phyloP scores from a whole-genome alignment of 768 basidiomycete genomes.

The Pulveroboletus sp. region DNA sequence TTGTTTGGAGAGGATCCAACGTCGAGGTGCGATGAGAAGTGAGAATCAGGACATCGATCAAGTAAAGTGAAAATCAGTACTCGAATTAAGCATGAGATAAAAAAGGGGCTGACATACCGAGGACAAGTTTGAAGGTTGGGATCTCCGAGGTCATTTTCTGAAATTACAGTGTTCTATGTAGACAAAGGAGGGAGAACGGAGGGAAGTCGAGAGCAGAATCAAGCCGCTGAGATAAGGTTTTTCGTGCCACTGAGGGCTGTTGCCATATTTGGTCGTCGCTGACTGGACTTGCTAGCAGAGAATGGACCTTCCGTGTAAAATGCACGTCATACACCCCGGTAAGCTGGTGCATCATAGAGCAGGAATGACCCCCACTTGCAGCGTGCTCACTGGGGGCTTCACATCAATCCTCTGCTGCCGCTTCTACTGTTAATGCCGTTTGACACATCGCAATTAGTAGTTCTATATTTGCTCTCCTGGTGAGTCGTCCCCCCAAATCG shows the following conservation, averaged over 20 bases:
- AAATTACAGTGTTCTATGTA: conserved; percentile 22
- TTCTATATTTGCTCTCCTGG: background rate
- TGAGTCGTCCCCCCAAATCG: background rate
- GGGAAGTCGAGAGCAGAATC: conserved; percentile 32
- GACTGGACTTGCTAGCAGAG: too few species aligned
- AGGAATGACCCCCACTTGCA: background rate
- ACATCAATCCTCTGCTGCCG: too few species aligned
- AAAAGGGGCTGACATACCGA: conserved; percentile 57
- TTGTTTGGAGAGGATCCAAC: conserved; percentile 3
- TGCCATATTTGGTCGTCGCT: conserved; percentile 23
- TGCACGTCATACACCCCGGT: background rate
- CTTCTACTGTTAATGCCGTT: too few species aligned
- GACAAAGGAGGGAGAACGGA: conserved; percentile 15
- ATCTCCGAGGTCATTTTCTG: conserved; percentile 44
- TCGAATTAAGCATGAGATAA: conserved; percentile 7
- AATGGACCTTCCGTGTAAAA: background rate
- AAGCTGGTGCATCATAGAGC: background rate
- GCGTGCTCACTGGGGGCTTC: background rate
- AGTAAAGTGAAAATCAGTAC: conserved; percentile 29
- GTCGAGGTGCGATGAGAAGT: conserved; percentile 9
- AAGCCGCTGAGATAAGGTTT: conserved; percentile 36
- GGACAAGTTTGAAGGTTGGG: conserved; percentile 98
- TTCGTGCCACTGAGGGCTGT: conserved; percentile 26
- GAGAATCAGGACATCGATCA: conserved; percentile 49
- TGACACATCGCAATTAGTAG: background rate